Conservation (phyloP, 1,139 yeast genomes). For the Sugiyamaella neomexicana region DNA sequence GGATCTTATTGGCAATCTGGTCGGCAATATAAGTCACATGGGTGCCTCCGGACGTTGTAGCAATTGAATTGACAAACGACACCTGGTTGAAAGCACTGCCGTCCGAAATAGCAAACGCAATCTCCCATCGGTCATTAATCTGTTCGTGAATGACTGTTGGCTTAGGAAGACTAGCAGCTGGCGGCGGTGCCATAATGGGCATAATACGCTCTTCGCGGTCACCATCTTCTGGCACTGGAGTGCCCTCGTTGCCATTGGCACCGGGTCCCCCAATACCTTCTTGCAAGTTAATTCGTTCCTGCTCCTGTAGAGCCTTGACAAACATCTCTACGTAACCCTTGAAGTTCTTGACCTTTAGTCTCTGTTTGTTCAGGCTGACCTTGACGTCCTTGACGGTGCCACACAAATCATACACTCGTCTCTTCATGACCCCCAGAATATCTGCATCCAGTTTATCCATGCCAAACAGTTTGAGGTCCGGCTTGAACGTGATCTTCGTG, state of each 20-base stretch:
- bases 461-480: constrained; percentile 80
- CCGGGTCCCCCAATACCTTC: constrained; percentile 38
- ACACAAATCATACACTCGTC: constrained; percentile 94
- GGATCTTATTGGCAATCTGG: constrained; percentile 74
- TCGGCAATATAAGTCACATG: constrained; percentile 88
- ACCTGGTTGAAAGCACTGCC: constrained; percentile 83
- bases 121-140: constrained; percentile 84
- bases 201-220: constrained; percentile 22
- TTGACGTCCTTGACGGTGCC: constrained; percentile 89
- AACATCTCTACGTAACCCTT: constrained; percentile 89
- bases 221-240: constrained; percentile 9
- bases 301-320: constrained; percentile 64
- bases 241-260: constrained; percentile 38
- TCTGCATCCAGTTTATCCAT: constrained; percentile 84
- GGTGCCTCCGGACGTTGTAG: constrained; percentile 96
- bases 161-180: constrained; percentile 46
- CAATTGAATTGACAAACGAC: constrained; percentile 95
- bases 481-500: constrained; percentile 85
- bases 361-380: constrained; percentile 75
- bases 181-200: constrained; percentile 31
- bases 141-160: constrained; percentile 80
- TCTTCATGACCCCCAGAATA: constrained; percentile 74
- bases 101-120: constrained; percentile 93
- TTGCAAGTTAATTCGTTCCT: constrained; percentile 38
- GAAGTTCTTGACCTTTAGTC: constrained; percentile 69